Percentiles rank a stretch among this genome's conserved stretches.
Conservation (phyloP, 1,139 yeast species). For the Candida dubliniensis region DNA sequence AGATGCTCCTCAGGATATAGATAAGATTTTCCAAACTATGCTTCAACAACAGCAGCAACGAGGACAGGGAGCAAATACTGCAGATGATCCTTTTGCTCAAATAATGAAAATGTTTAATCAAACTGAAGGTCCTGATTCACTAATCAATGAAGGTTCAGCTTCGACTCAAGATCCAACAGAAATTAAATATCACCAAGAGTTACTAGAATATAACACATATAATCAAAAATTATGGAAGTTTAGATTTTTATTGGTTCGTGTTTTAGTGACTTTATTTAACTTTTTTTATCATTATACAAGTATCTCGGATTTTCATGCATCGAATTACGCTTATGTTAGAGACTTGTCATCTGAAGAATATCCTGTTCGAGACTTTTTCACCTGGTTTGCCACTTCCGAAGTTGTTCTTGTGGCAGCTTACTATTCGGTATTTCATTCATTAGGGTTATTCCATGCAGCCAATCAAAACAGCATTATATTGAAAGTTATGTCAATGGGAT, state of each 20-base stretch:
- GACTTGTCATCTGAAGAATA: constrained; percentile 14
- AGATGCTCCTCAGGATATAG: constrained; percentile 24
- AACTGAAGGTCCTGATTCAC: constrained; percentile 17
- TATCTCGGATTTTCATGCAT: constrained; percentile 28
- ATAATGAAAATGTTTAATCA: constrained; percentile 30
- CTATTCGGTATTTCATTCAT: constrained; percentile 29
- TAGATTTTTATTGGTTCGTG: constrained; percentile 34
- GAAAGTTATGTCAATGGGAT: constrained; percentile 32
- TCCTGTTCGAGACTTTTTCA: constrained; percentile 25
- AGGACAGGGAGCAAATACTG: constrained; percentile 9
- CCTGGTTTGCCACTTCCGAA: constrained; percentile 35
- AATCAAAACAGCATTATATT: constrained; percentile 26
- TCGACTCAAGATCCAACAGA: constrained; percentile 20
- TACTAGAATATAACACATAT: constrained; percentile 33
- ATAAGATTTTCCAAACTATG: constrained; percentile 36
- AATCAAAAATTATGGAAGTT: constrained; percentile 35
- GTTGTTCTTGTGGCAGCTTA: constrained; percentile 35
- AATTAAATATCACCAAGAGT: constrained; percentile 29
- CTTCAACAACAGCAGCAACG: constrained; percentile 18
- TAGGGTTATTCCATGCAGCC: constrained; percentile 22
- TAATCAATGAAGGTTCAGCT: constrained; percentile 10
- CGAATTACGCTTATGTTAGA: constrained; percentile 32
- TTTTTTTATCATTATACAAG: constrained; percentile 36
- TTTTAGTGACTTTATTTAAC: constrained; percentile 25
- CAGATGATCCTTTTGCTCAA: constrained; percentile 28